phyloP scores from a whole-genome alignment of 2,329 filamentous ascomycete species.

The Penicillium sp. region DNA sequence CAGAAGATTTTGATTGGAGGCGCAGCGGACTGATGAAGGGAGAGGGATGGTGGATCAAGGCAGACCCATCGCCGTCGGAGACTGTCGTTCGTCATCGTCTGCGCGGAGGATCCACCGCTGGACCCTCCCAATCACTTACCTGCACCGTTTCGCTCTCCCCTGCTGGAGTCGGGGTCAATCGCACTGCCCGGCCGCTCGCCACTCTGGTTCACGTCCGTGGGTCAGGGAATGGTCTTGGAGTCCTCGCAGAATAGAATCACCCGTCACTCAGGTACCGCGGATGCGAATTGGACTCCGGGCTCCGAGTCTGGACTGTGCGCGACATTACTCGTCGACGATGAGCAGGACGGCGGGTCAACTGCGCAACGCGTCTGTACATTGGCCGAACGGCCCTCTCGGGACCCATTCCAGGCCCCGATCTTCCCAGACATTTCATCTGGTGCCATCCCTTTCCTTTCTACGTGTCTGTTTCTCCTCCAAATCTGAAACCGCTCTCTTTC shows the following conservation, averaged over 20 bases:
- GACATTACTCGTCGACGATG: constrained; percentile 20
- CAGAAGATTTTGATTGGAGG: constrained; percentile 22
- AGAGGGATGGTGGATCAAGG: constrained; percentile 7
- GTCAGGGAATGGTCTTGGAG: not conserved
- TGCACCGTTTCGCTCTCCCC: too few relatives aligned
- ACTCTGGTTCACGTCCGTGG: not conserved
- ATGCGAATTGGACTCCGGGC: constrained; percentile 6
- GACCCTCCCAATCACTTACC: not conserved
- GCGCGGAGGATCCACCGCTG: constrained; percentile 13
- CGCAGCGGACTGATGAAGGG: constrained; percentile 9
- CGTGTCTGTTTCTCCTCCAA: not conserved
- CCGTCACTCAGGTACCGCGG: constrained; percentile 1
- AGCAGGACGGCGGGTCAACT: constrained; percentile 16
- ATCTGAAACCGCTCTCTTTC: not conserved
- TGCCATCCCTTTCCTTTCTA: constrained; percentile 8
- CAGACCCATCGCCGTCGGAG: constrained; percentile 10
- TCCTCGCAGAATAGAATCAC: not conserved
- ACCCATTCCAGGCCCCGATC: constrained; percentile 15
- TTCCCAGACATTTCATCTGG: not conserved
- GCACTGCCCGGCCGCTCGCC: not conserved
- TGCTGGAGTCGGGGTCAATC: too few relatives aligned
- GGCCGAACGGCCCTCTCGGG: constrained; percentile 8
- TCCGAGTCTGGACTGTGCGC: constrained; percentile 3
- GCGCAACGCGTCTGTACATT: constrained; percentile 17
- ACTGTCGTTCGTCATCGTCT: constrained; percentile 20